phyloP scores from a whole-genome alignment of 345 rosid genomes.

The Psidium friedrichsthalianum region DNA sequence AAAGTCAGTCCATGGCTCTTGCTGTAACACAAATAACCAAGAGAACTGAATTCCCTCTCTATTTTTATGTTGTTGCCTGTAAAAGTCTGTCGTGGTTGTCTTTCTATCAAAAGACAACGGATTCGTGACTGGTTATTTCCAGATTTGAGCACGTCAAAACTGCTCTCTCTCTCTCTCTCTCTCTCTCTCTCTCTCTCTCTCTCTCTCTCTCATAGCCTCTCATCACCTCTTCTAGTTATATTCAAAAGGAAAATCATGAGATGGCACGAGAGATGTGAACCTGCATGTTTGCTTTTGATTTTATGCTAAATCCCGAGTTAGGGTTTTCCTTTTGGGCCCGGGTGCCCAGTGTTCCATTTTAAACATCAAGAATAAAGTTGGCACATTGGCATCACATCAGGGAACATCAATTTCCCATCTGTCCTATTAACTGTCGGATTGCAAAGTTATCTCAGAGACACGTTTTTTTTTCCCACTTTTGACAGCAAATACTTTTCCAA shows the following conservation, averaged over 20 bases:
- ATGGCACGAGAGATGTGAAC: neutral
- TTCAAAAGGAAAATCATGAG: neutral
- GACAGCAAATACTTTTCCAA: neutral
- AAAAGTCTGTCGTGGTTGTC: neutral
- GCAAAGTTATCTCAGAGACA: neutral
- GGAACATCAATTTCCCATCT: neutral
- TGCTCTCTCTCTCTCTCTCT: neutral
- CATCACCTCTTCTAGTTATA: neutral
- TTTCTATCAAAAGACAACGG: neutral
- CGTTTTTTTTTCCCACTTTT: neutral
- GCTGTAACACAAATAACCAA: neutral
- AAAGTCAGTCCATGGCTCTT: neutral
- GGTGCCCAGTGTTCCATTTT: neutral
- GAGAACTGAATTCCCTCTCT: neutral
- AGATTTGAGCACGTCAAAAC: neutral
- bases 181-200: neutral
- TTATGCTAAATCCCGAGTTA: neutral
- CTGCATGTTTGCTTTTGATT: neutral
- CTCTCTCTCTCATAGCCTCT: neutral
- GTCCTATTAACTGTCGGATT: neutral
- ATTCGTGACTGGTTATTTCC: neutral
- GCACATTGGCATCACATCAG: neutral
- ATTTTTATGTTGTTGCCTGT: neutral
- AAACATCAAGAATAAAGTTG: neutral
- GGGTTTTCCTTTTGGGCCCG: neutral